Conservation (phyloP, 768 basidiomycete species). For the Boletus insuetus region DNA sequence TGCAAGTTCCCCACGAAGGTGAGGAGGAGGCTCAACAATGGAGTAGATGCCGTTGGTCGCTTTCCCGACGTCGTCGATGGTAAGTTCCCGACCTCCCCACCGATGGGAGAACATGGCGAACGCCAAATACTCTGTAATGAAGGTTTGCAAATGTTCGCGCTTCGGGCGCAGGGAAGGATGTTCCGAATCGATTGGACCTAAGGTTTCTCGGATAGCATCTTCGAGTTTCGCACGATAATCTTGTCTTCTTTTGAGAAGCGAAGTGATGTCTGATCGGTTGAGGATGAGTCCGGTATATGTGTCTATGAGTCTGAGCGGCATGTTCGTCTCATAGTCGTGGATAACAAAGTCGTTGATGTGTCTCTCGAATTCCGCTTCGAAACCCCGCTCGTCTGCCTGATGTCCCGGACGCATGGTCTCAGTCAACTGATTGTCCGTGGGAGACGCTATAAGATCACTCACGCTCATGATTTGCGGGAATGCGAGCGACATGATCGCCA, state of each 20-base stretch:
- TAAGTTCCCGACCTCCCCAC: conserved; percentile 19
- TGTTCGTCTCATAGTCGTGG: conserved; percentile 9
- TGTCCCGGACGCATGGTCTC: not conserved
- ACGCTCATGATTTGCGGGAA: conserved; percentile 1
- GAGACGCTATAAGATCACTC: not conserved
- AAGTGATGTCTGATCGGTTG: conserved; percentile 12
- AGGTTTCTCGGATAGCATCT: conserved; percentile 2
- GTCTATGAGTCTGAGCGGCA: conserved; percentile 26
- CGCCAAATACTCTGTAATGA: conserved; percentile 21
- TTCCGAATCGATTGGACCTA: not conserved
- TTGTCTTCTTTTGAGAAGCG: conserved; percentile 13
- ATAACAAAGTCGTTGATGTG: conserved; percentile 16
- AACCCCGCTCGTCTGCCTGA: conserved; percentile 1
- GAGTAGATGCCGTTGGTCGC: conserved; percentile 18
- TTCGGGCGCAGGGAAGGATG: not conserved
- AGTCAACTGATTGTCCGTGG: not conserved
- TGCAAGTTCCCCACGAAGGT: not conserved
- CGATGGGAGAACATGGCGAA: conserved; percentile 30
- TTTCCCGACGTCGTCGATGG: conserved; percentile 16
- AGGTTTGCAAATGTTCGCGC: conserved; percentile 1
- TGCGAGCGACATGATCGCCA: not conserved
- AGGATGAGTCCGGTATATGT: conserved; percentile 27
- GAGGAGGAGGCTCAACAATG: not conserved
- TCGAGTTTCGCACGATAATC: conserved; percentile 11
- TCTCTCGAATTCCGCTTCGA: conserved; percentile 11